phyloP scores from a whole-genome alignment of 169 alveolate genomes.

The Plasmodium cynomolgi region DNA sequence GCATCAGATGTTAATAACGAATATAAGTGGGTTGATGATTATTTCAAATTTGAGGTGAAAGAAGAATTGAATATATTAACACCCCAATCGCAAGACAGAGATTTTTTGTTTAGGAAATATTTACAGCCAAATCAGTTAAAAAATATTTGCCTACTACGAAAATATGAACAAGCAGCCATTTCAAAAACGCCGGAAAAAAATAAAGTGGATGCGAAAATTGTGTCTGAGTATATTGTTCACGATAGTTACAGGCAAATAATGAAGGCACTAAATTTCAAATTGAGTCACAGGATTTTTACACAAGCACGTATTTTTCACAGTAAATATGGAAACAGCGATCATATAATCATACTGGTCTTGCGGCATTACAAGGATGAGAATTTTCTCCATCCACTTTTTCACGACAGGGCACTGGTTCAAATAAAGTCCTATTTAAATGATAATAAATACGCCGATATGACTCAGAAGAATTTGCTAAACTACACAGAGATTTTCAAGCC shows the following conservation, averaged over 20 bases:
- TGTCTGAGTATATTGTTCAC: constrained; percentile 60
- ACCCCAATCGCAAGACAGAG: constrained; percentile 44
- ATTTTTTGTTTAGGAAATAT: constrained; percentile 59
- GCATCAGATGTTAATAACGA: constrained; percentile 64
- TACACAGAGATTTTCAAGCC: constrained; percentile 73
- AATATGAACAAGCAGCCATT: constrained; percentile 49
- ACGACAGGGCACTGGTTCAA: constrained; percentile 65
- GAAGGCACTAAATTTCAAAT: constrained; percentile 20
- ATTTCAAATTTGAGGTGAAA: constrained; percentile 23
- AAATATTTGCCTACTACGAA: constrained; percentile 36
- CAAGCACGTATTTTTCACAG: constrained; percentile 77
- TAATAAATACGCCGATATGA: constrained; percentile 58
- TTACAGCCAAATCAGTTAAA: constrained; percentile 58
- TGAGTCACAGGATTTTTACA: constrained; percentile 41
- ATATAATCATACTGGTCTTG: constrained; percentile 78
- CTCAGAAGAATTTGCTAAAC: constrained; percentile 61
- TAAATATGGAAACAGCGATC: constrained; percentile 81
- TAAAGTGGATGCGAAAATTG: constrained; percentile 60
- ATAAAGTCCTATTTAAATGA: constrained; percentile 49
- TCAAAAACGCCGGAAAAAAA: constrained; percentile 57
- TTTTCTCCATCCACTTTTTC: constrained; percentile 38
- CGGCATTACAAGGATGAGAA: constrained; percentile 76
- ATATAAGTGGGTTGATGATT: constrained; percentile 66
- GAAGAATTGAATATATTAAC: constrained; percentile 53
- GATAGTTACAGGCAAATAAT: constrained; percentile 28